Evolutionary conservation across 2,329 filamentous ascomycete species (phyloP), one percentile per base, ranked within the genome.

Genomic region (Scedosporium boydii): DNA sequence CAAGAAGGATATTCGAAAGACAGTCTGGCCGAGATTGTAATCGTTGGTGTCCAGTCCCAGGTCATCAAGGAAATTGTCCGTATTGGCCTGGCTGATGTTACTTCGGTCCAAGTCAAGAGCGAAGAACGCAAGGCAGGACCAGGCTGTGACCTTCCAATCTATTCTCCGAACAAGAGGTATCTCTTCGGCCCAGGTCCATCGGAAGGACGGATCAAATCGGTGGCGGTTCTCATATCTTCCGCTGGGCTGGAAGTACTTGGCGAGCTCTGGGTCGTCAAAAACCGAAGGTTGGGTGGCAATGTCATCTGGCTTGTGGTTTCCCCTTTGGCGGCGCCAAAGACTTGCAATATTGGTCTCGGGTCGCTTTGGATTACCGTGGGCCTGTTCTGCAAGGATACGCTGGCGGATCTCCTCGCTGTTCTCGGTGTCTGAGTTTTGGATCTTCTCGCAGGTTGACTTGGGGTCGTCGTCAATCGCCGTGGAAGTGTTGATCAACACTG

Each of bases 1-100:
- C 1, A 83, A 72, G 64, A 82, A 83, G 3, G 71, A 76, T 3
- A 79, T 65, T 14, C 77, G 76, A 63, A 81, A 81, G 53, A 82
- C 78, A 0, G 78, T 81, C 65, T 77, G 76, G 16, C 80, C 80
- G 29, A 77, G 74, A 66, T 80, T 80, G 68, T 75, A 80, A 59
- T 78, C 74, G 62, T 77, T 74, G 0, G 72, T 76, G 42, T 68
- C 70, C 55, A 77, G 69, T n/a, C 68, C 69, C 3, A 69, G 64
- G 46, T 69, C 66, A 0, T 60, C 51, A 6, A 57, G 34, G 41
- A 69, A 68, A 21, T 68, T 69, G 21, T 69, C 67, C 2, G 68
- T 67, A 57, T 68, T 68, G 5, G 68, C 67, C 51, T 69, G 67
- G 27, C 63, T 64, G n/a, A 70, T 63, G 26, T 70, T 70, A 29